Conservation (phyloP, 805 yeast species). For the Candida wancherniae region DNA sequence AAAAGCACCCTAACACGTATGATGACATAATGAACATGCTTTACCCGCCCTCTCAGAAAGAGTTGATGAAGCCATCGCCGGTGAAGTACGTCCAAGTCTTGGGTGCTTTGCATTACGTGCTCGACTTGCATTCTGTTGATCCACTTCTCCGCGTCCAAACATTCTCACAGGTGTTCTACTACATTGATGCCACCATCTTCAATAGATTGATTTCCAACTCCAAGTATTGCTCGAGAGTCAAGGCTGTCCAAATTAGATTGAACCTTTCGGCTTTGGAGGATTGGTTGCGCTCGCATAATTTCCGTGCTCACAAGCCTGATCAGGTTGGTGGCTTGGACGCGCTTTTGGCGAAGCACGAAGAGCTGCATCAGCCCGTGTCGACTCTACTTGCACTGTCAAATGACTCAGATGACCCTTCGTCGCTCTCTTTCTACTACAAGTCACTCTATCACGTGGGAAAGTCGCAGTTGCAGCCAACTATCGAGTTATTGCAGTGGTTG, state of each 20-base stretch:
- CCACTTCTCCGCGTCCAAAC: constrained; percentile 75
- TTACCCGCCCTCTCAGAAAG: constrained; percentile 78
- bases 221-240: constrained; percentile 69
- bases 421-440: constrained; percentile 57
- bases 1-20: constrained; percentile 46
- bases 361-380: constrained; percentile 9
- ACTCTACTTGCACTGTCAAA: constrained; percentile 23
- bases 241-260: constrained; percentile 85
- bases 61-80: constrained; percentile 87
- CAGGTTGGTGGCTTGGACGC: constrained; percentile 24
- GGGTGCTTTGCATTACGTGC: constrained; percentile 82
- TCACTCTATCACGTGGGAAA: constrained; percentile 63
- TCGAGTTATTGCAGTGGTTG: constrained; percentile 83
- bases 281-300: constrained; percentile 77
- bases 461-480: constrained; percentile 62
- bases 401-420: constrained; percentile 35
- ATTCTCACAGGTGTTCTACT: constrained; percentile 69
- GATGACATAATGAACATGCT: constrained; percentile 72
- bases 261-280: constrained; percentile 86
- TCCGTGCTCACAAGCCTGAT: constrained; percentile 36
- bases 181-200: constrained; percentile 69
- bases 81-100: constrained; percentile 76
- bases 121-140: constrained; percentile 76
- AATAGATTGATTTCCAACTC: constrained; percentile 65
- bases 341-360: constrained; percentile 12